Evolutionary conservation across 441 rosid species (phyloP), one percentile per base, ranked within the genome.

Genomic region (Codiaeum variegatum): DNA sequence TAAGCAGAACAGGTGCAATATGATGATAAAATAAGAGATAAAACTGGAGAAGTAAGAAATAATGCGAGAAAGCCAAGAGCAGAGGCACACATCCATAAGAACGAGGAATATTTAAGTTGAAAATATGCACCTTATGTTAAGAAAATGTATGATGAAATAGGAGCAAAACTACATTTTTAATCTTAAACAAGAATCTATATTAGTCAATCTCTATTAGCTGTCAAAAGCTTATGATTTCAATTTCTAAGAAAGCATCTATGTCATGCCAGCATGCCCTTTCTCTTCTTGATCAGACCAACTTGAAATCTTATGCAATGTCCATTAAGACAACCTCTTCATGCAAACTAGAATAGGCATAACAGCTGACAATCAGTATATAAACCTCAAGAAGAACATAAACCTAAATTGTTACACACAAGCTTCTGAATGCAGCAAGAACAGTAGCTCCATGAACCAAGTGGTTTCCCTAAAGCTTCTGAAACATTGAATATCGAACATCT

Each of bases 401-500:
- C 56, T 66, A 49, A 28, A 66, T 12, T 31, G 23, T 66, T 47
- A 19, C 13, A 12, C 10, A 54, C 15, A 55, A 15, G 52, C 6
- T 69, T 54, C 62, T 69, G 63, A 36, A 54, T 15, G 36, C 62
- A 69, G 44, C 28, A 3, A 0, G n/a, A 15, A 62, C n/a, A 6
- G 13, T 32, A 28, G 60, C 47, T 36, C 72, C 55, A 66, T 28
- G 69, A 66, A 26, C n/a, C 19, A 65, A 69, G 26, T 38, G 26
- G 64, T 55, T 38, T 54, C 51, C 26, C 4, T 1, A 58, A 70
- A 18, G 32, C 51, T 10, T 59, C 9, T 38, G 58, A 18, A 38
- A 1, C 7, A 62, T 31, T 71, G 28, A 71, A 32, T 58, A 52
- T 13, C 5, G 1, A 21, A 61, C 29, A 23, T 61, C 44, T 38